Evolutionary conservation across 2,329 filamentous ascomycete species (phyloP).

Genomic region (Colletotrichum sp.): DNA sequence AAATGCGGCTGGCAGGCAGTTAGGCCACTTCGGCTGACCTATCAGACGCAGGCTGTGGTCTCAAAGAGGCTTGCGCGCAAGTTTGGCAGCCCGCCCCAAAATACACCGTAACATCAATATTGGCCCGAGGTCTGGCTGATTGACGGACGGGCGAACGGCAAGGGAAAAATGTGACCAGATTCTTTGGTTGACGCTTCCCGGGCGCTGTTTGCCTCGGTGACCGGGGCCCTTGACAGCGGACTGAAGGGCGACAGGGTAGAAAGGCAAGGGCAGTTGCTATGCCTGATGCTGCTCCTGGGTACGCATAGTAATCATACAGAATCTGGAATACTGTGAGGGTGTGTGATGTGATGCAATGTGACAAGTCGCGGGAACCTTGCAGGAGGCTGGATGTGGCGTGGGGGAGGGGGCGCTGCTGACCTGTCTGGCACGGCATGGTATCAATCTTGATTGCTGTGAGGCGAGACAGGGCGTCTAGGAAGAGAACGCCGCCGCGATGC

Average conservation of each 20-base stretch:
- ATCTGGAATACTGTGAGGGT: neutral
- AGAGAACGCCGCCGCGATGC: neutral
- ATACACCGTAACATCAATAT: neutral
- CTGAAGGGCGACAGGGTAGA: neutral
- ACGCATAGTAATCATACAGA: neutral
- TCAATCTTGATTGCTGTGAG: neutral
- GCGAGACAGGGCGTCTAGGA: neutral
- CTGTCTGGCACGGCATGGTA: neutral
- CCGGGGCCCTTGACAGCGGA: neutral
- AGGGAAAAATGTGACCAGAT: neutral
- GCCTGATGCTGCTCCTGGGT: neutral
- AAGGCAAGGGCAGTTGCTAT: neutral
- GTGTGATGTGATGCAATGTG: neutral
- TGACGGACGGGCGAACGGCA: neutral
- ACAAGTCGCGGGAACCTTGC: slow-evolving; percentile 18
- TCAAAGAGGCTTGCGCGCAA: neutral
- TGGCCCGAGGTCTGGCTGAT: neutral
- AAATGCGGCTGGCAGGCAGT: neutral
- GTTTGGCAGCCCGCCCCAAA: neutral
- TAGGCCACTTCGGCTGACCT: neutral
- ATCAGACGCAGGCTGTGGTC: neutral
- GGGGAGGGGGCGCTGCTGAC: neutral
- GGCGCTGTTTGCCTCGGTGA: neutral
- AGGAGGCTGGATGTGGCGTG: neutral
- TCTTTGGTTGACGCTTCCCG: neutral